Evolutionary conservation across 2,329 filamentous ascomycete genomes (phyloP), one percentile per base, ranked within the genome.

Genomic region (Colletotrichum sojae): DNA sequence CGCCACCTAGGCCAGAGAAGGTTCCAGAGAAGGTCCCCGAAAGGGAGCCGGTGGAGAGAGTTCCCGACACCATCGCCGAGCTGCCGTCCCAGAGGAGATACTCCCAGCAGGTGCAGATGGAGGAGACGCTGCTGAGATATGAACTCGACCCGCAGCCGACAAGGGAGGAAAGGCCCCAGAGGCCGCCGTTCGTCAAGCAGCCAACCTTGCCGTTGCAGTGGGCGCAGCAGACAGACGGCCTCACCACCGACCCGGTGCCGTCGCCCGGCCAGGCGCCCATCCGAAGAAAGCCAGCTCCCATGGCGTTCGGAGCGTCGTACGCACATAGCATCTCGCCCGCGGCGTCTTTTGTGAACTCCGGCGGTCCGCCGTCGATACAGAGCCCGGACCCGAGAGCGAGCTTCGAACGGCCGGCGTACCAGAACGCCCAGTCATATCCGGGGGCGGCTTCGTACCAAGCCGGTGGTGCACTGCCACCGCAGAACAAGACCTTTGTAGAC

Each of bases 211-310:
- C 67, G 25, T 25, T 48, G 46, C 65, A 63, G n/a, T 48, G 63
- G 63, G 22, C 48, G 39, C 48, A 55, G 3, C 64, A 67, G 16
- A 40, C 51, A 15, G 67, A 62, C 13, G 27, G 45, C 18, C 40
- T 45, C 4, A 22, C 25, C 13, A 58, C 12, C 40, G 64, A 70
- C n/a, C 51, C 64, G 27, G 18, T 68, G 46, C 45, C 58, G 18
- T 70, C 67, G 3, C 67, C 57, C 5, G 46, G 56, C 5, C 67
- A 70, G 58, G 67, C n/a, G 5, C 64, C 64, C 27, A 68, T 70
- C 39, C 53, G 46, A 25, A 64, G 67, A 25, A 70, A 70, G 53
- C 67, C 67, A 2, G 67, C 67, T 3, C 67, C 67, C 10, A 43
- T 46, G 12, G 46, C 64, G 1, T 57, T 56, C n/a, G 59, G 58